Evolutionary conservation across 2,329 filamentous ascomycete genomes (phyloP).

Genomic region (Zymoseptoria passerinii): DNA sequence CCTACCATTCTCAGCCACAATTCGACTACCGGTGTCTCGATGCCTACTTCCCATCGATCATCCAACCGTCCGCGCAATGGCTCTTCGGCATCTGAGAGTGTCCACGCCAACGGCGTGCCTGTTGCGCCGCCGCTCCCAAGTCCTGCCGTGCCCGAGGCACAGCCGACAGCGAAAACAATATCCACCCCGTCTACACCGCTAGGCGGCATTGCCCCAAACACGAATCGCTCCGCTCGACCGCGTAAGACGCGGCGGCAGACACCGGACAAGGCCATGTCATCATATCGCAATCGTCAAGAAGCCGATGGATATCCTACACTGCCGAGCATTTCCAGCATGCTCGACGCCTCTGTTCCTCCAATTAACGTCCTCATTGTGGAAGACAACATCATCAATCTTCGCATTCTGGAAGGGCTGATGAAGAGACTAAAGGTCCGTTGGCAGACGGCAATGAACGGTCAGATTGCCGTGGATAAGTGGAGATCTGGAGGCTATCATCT

Average conservation of each 20-base stretch:
- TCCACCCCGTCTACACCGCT: slow-evolving; percentile 29
- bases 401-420: slow-evolving; percentile 88
- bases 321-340: slow-evolving; percentile 35
- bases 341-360: slow-evolving; percentile 79
- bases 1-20: slow-evolving; percentile 56
- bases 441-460: slow-evolving; percentile 94
- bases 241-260: slow-evolving; percentile 21
- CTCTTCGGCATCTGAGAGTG: slow-evolving; percentile 37
- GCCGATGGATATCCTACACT: slow-evolving; percentile 14
- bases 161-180: slow-evolving; percentile 14
- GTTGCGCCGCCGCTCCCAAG: slow-evolving; percentile 49
- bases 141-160: slow-evolving; percentile 37
- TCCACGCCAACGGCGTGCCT: slow-evolving; percentile 33
- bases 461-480: slow-evolving; percentile 91
- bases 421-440: slow-evolving; percentile 91
- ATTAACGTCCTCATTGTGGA: slow-evolving; percentile 98
- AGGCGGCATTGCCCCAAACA: slow-evolving; percentile 34
- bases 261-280: slow-evolving; percentile 18
- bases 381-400: slow-evolving; percentile 96
- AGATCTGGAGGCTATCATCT: slow-evolving; percentile 85
- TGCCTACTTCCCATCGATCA: slow-evolving; percentile 20
- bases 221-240: slow-evolving; percentile 14
- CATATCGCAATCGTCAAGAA: slow-evolving; percentile 6
- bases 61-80: slow-evolving; percentile 29
- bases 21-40: slow-evolving; percentile 16